These are phyloP conservation scores for Penicillium corylophilum DNA, from an alignment of 2,329 filamentous ascomycete genomes.

Conservation along the genomic window DNA sequence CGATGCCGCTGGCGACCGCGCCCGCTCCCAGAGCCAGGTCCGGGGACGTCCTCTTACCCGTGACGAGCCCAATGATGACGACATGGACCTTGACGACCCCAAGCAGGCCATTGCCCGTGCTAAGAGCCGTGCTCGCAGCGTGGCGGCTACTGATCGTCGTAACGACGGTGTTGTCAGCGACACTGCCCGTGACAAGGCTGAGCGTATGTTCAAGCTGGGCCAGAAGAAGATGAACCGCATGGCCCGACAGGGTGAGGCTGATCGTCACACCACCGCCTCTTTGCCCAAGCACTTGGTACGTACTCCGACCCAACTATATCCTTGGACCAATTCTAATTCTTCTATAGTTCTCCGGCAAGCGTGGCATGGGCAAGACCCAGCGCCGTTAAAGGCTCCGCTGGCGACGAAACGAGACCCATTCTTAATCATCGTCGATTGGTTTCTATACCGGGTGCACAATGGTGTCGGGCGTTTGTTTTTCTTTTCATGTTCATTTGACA, in stretches of 20 bases:
- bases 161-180: slow-evolving; percentile 63
- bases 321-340: slow-evolving; percentile 29
- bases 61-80: slow-evolving; percentile 64
- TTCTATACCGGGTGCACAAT: slow-evolving; percentile 31
- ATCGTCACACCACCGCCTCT: slow-evolving; percentile 80
- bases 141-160: slow-evolving; percentile 50
- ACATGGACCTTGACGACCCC: slow-evolving; percentile 61
- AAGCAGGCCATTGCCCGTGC: slow-evolving; percentile 60
- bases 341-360: slow-evolving; percentile 77
- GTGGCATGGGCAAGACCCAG: slow-evolving; percentile 83
- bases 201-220: slow-evolving; percentile 79
- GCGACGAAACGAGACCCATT: slow-evolving; percentile 31
- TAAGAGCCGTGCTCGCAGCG: slow-evolving; percentile 66
- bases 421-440: slow-evolving; percentile 31
- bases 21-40: slow-evolving; percentile 57
- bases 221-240: slow-evolving; percentile 99
- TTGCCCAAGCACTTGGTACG: slow-evolving; percentile 88
- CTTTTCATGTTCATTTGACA: slow-evolving; percentile 19
- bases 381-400: slow-evolving; percentile 35
- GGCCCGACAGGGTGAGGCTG: slow-evolving; percentile 94
- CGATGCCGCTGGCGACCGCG: slow-evolving; percentile 69
- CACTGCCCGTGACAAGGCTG: slow-evolving; percentile 70
- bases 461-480: slow-evolving; percentile 27
- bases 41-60: slow-evolving; percentile 71
- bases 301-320: slow-evolving; percentile 23